A percentile compares a stretch with the other conserved stretches of the same genome.
Conservation (phyloP, 148 eudicot genomes). For the Camellia japonica region DNA sequence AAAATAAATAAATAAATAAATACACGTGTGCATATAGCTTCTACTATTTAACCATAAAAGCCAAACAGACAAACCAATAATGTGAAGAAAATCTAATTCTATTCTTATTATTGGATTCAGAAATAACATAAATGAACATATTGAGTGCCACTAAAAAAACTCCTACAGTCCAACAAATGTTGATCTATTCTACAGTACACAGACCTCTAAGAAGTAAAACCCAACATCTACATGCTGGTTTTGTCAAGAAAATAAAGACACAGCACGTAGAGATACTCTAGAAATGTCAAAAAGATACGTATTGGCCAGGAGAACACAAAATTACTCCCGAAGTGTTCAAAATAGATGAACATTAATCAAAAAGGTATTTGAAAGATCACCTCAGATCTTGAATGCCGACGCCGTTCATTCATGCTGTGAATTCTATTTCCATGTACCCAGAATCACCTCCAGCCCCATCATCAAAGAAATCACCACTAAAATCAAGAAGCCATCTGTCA, state of each 20-base stretch:
- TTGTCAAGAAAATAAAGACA: neutral
- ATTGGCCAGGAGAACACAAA: slow-evolving; percentile 4
- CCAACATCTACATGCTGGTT: neutral
- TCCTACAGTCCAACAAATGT: neutral
- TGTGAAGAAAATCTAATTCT: neutral
- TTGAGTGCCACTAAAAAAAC: neutral
- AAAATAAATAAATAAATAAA: too few species aligned
- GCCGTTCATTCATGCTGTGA: slow-evolving; percentile 42
- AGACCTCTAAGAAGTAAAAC: neutral
- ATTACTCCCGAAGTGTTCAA: neutral
- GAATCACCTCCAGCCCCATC: slow-evolving; percentile 49
- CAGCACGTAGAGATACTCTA: neutral
- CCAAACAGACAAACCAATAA: slow-evolving; percentile 8
- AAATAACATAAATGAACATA: neutral
- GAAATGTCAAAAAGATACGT: neutral
- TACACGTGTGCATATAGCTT: neutral
- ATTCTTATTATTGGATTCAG: neutral
- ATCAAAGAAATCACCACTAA: slow-evolving; percentile 47
- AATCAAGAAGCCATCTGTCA: slow-evolving; percentile 73
- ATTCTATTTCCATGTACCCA: slow-evolving; percentile 46
- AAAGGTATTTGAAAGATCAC: slow-evolving; percentile 27
- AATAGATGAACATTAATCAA: neutral
- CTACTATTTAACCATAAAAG: neutral
- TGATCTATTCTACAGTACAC: neutral
- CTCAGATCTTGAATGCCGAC: slow-evolving; percentile 68